Percentiles rank a stretch among this genome's conserved stretches.
phyloP scores from a whole-genome alignment of 306 rosid genomes.

The Cicer yamashitae region DNA sequence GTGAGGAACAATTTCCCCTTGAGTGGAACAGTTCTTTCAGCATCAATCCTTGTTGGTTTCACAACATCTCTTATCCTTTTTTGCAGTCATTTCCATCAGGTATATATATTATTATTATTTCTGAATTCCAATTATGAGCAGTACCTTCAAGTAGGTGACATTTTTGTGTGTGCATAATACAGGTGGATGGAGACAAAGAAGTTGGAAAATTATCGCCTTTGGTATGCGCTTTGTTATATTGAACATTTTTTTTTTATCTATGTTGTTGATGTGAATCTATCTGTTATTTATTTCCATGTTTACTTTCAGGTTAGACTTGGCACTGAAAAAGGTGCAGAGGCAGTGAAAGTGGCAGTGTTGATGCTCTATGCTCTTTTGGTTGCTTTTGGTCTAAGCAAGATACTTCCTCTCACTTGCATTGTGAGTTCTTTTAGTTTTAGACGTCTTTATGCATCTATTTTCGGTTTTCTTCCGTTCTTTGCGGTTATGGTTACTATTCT shows the following conservation, averaged over 20 bases:
- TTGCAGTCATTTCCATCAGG: conserved; percentile 98
- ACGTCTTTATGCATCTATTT: conserved; percentile 10
- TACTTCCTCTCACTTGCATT: conserved; percentile 70
- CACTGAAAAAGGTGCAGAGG: conserved; percentile 58
- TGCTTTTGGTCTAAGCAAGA: conserved; percentile 61
- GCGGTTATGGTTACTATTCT: conserved; percentile 1
- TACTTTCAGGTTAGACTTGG: conserved; percentile 83
- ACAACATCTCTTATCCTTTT: conserved; percentile 87
- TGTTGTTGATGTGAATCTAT: conserved; percentile 21
- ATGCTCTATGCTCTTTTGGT: conserved; percentile 63
- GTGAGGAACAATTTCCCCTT: conserved; percentile 56
- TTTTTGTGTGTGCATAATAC: conserved; percentile 36
- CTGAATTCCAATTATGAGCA: conserved; percentile 19
- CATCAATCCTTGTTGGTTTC: conserved; percentile 82
- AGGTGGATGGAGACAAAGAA: conserved; percentile 78
- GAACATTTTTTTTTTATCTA: conserved; percentile 18
- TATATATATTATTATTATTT: conserved; percentile 41
- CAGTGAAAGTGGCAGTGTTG: conserved; percentile 63
- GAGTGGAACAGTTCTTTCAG: conserved; percentile 65
- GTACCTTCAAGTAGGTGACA: conserved; percentile 39
- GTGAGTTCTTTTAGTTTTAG: conserved; percentile 52
- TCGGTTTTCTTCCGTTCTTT: conserved; percentile 19
- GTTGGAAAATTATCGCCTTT: conserved; percentile 92
- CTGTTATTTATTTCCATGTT: conserved; percentile 18
- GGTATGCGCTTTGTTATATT: conserved; percentile 51